Evolutionary conservation across 805 yeast species (phyloP), one percentile per base, ranked within the genome.

Genomic region (Spathaspora sp.): DNA sequence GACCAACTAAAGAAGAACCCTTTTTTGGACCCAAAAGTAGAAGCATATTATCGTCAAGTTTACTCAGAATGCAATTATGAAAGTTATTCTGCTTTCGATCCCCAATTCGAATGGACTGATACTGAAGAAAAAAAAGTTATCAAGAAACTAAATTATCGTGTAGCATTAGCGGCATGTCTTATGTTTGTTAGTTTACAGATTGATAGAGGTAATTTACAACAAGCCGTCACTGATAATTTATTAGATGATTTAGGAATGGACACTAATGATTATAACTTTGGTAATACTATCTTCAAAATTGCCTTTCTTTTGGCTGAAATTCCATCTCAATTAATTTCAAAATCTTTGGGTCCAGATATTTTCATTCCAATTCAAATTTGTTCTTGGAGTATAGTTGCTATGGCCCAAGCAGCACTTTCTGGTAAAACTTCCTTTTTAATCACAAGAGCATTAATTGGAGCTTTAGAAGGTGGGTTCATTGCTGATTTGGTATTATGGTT

Each of bases 381-480:
- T 19, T 54, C 74, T 1, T 85, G 89, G 89, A 75, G 82, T 47
- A 54, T 77, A 8, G 82, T 84, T 14, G 79, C 86, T 3, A 66
- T 79, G 43, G 65, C 68, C 44, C 89, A 85, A 51, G 63, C 62
- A 18, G 59, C 58, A 26, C 51, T 68, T 47, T 51, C 45, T 10
- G 57, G 59, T 42, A 72, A 66, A 52, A 59, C 71, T 1, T 73
- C 80, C 0, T 83, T 81, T 54, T 70, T 65, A 51, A 70, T 69
- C 9, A 73, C 82, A 4, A 69, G 88, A 54, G 77, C 78, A 0
- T 67, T 82, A 6, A 60, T 83, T 42, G 89, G 86, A 1, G 59
- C 77, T 3, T 63, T 80, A n/a, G 85, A 85, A 62, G 89, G 89
- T 51, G 89, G 90, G 0, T 84, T 84, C 53, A 84, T 86, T 49